phyloP scores from a whole-genome alignment of 2,329 filamentous ascomycete species.

The Penicillium sp. region DNA sequence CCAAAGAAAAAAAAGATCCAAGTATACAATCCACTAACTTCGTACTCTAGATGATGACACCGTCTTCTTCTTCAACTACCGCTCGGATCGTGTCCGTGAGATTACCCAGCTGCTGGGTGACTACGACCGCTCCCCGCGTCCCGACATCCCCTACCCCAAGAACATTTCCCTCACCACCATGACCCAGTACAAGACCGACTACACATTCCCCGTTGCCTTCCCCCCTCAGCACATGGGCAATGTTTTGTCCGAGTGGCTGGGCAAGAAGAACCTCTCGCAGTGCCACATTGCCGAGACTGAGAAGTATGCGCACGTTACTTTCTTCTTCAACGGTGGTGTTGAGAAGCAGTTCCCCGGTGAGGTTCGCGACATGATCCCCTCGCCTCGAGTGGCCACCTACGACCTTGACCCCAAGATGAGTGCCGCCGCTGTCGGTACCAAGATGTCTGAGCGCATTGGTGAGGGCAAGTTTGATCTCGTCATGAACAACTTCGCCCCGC shows the following conservation, averaged over 20 bases:
- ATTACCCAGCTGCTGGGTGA: constrained; percentile 92
- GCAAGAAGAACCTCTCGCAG: constrained; percentile 85
- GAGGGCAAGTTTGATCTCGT: constrained; percentile 91
- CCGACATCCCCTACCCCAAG: constrained; percentile 92
- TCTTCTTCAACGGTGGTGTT: constrained; percentile 99
- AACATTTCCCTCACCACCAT: constrained; percentile 87
- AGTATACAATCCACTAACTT: constrained; percentile 17
- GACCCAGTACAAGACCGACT: constrained; percentile 97
- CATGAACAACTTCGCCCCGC: constrained; percentile 99
- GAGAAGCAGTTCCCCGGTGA: constrained; percentile 95
- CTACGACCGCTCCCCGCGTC: constrained; percentile 84
- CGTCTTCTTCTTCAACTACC: constrained; percentile 99
- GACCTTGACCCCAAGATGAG: constrained; percentile 96
- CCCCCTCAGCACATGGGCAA: constrained; percentile 95
- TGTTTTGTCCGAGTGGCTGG: constrained; percentile 95
- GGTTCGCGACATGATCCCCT: constrained; percentile 88
- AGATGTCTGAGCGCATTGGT: constrained; percentile 81
- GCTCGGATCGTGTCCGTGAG: constrained; percentile 94
- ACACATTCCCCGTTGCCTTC: constrained; percentile 89
- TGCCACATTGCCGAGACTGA: constrained; percentile 98
- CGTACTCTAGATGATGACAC: constrained; percentile 73
- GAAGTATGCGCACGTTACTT: constrained; percentile 99
- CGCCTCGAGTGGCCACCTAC: constrained; percentile 93
- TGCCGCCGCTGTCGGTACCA: constrained; percentile 82
- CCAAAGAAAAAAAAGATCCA: neutral